Percentiles rank a stretch among this genome's conserved stretches.
Conservation (phyloP, 2,329 filamentous ascomycete species). For the Mariannaea sp. region DNA sequence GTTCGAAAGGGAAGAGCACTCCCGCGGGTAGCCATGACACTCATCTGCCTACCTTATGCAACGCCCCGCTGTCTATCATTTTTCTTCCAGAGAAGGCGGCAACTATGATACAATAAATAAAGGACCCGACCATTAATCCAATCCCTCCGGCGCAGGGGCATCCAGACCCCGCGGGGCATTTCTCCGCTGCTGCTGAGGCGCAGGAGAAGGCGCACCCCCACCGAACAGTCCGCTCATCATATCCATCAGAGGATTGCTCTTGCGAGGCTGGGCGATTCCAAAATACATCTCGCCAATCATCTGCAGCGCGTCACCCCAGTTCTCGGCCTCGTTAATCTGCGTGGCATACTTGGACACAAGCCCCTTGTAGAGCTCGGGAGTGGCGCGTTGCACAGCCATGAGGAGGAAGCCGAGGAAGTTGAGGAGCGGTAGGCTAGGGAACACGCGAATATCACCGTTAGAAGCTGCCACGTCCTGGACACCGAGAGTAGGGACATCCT, state of each 20-base stretch:
- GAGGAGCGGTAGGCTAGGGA: slow-evolving; percentile 88
- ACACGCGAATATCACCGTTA: slow-evolving; percentile 76
- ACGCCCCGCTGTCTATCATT: slow-evolving; percentile 37
- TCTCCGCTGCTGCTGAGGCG: slow-evolving; percentile 44
- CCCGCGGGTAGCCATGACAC: slow-evolving; percentile 40
- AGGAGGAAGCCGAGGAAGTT: slow-evolving; percentile 91
- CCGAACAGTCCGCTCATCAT: slow-evolving; percentile 98
- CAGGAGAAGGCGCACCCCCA: slow-evolving; percentile 63
- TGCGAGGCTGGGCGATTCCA: slow-evolving; percentile 82
- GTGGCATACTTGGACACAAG: slow-evolving; percentile 79
- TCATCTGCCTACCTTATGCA: slow-evolving; percentile 25
- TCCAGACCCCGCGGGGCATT: slow-evolving; percentile 52
- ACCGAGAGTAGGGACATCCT: slow-evolving; percentile 58
- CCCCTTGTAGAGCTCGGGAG: slow-evolving; percentile 78
- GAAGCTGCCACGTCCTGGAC: slow-evolving; percentile 81
- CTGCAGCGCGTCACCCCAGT: slow-evolving; percentile 82
- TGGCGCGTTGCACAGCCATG: slow-evolving; percentile 79
- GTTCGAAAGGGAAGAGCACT: slow-evolving; percentile 72
- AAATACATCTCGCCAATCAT: slow-evolving; percentile 98
- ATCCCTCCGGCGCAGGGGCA: slow-evolving; percentile 60
- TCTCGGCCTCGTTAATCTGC: slow-evolving; percentile 75
- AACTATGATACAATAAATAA: slow-evolving; percentile 34
- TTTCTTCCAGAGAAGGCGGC: slow-evolving; percentile 23
- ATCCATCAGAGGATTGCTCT: slow-evolving; percentile 91
- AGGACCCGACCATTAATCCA: slow-evolving; percentile 54